A percentile compares a stretch with the other conserved stretches of the same genome.
phyloP scores from a whole-genome alignment of 2,329 filamentous ascomycete species.

The Sclerotinia trifoliorum region DNA sequence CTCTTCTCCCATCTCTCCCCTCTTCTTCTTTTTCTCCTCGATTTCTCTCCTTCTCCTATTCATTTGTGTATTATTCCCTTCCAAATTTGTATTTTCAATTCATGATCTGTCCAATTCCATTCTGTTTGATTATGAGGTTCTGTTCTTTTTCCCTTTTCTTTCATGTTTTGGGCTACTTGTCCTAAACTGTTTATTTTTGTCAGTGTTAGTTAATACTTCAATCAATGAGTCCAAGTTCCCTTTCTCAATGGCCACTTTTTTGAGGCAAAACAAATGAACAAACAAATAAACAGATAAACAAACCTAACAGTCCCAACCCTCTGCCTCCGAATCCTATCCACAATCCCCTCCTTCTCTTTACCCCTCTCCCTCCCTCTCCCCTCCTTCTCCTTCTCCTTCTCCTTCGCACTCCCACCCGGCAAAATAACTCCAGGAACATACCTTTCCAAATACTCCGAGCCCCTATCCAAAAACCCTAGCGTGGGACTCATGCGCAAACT shows the following conservation, averaged over 20 bases:
- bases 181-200: neutral
- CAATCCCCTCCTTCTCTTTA: slow-evolving; percentile 26
- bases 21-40: no score
- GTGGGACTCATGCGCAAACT: slow-evolving; percentile 6
- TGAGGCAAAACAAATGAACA: neutral
- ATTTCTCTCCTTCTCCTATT: no score
- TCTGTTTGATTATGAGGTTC: neutral
- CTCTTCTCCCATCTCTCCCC: no score
- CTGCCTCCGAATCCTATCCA: slow-evolving; percentile 33
- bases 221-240: no score
- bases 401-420: neutral
- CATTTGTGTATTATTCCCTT: no score
- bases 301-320: slow-evolving; percentile 20
- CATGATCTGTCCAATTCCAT: slow-evolving; percentile 6
- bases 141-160: slow-evolving; percentile 6
- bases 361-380: neutral
- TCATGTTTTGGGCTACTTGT: slow-evolving; percentile 7
- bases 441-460: slow-evolving; percentile 17
- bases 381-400: neutral
- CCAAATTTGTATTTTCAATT: neutral
- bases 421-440: slow-evolving; percentile 3
- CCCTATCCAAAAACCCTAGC: neutral
- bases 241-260: no score
- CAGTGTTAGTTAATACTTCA: neutral
- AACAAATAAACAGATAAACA: neutral